Base-by-base conservation (phyloP, 2,329 filamentous ascomycete species). In the Colletotrichum filicis region DNA sequence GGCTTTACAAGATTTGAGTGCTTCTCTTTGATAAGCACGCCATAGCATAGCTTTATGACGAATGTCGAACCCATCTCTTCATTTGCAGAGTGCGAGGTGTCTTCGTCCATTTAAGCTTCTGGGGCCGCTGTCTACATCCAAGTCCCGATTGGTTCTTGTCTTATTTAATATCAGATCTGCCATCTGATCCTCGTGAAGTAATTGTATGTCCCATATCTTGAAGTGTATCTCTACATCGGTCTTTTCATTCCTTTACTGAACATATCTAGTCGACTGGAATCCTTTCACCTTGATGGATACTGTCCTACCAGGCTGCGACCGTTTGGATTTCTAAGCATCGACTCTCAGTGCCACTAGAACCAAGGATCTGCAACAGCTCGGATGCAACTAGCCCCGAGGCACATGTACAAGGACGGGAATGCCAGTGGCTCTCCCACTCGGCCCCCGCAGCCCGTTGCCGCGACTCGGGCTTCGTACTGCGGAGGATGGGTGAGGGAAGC, bases 71-170 rank as follows among this genome's bases (percentile, higher is more conserved):
- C 28, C 28, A 14, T 49, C 11, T 11, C 4, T 11, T n/a, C 8
- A 7, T 35, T n/a, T 63, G 12, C 12, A 24, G 24, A 30, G 59
- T 19, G 22, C 19, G 4, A 5, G 46, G 4, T 65, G 11, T 22
- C 42, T 52, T 11, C 66, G 57, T 67, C 22, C 22, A 14, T 62
- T 68, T 71, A 71, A 71, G 64, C 57, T 71, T 63, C 52, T 68
- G 68, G 68, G 28, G 63, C 64, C 9, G 22, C 32, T 26, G 26
- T 58, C 8, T 2, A 14, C 9, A 24, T 28, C 57, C 61, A 19
- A 8, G 64, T n/a, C 58, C 68, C 64, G 63, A 71, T 71, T 71
- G 68, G 64, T 35, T 42, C 9, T 66, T 26, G n/a, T 32, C 24
- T n/a, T 30, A 14, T 32, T 30, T 32, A 7, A 16, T 24, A 12